A percentile compares a stretch with the other conserved stretches of the same genome.
phyloP scores from a whole-genome alignment of 192 early-diverging fungal species.

The Coemansia sp. region DNA sequence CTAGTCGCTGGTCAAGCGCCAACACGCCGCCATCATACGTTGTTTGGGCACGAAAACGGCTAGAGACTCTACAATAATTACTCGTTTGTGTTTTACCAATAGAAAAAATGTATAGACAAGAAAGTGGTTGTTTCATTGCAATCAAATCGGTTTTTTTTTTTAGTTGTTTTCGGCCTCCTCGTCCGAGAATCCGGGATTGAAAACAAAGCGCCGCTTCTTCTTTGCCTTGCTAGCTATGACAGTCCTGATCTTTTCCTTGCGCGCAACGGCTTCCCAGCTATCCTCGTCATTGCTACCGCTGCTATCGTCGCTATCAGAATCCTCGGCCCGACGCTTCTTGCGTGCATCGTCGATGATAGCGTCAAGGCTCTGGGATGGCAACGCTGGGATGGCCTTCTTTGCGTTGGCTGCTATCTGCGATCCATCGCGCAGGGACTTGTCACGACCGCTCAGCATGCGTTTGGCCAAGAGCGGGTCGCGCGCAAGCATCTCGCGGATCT shows the following conservation, averaged over 20 bases:
- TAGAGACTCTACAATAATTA: neutral
- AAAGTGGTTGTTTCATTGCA: too few species aligned
- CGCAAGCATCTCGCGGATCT: conserved; percentile 36
- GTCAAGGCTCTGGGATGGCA: conserved; percentile 27
- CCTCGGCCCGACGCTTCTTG: conserved; percentile 14
- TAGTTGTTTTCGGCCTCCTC: conserved; percentile 20
- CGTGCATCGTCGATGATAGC: conserved; percentile 33
- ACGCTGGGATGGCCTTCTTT: conserved; percentile 1
- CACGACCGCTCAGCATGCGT: conserved; percentile 40
- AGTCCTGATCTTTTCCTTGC: conserved; percentile 33
- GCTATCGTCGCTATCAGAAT: conserved; percentile 9
- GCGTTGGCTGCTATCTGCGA: conserved; percentile 11
- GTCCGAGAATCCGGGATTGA: conserved; percentile 51
- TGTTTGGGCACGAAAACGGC: conserved; percentile 15
- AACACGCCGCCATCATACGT: conserved; percentile 38
- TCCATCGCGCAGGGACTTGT: conserved; percentile 48
- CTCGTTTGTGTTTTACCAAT: too few species aligned
- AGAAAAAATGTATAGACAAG: conserved; percentile 3
- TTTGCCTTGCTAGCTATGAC: conserved; percentile 23
- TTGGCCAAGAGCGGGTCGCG: conserved; percentile 52
- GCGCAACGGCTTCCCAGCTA: conserved; percentile 43
- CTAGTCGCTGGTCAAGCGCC: conserved; percentile 28
- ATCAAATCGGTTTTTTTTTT: too few species aligned
- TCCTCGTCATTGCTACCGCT: conserved; percentile 32
- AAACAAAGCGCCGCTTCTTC: conserved; percentile 39